Percentiles rank a stretch among this genome's conserved stretches.
These are phyloP conservation scores for Planoprotostelium fungivorum DNA, from an alignment of 78 protist genomes.

Conservation along the genomic window DNA sequence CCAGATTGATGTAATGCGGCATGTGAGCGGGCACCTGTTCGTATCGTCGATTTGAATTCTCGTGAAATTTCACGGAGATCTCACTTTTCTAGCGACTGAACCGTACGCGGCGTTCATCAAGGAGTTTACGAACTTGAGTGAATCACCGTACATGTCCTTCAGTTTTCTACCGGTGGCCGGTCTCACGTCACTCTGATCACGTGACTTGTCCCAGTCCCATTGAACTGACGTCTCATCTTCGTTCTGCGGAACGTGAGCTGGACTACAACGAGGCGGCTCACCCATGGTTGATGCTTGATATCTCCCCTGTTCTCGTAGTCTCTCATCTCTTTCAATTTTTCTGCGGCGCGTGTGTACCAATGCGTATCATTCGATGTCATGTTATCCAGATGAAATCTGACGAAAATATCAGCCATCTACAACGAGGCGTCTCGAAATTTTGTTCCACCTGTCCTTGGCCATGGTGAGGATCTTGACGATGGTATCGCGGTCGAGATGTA, in stretches of 20 bases:
- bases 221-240: not conserved
- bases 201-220: slow-evolving; percentile 22
- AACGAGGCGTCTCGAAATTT: not conserved
- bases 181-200: not conserved
- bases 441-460: not conserved
- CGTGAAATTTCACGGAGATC: not conserved
- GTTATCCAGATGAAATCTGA: not conserved
- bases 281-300: no score
- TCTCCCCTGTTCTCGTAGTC: no score
- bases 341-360: not conserved
- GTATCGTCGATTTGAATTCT: not conserved
- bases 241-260: not conserved
- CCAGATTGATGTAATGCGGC: slow-evolving; percentile 88
- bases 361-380: no score
- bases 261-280: not conserved
- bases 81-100: slow-evolving; percentile 45
- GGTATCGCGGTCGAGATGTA: not conserved
- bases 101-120: slow-evolving; percentile 72
- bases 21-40: slow-evolving; percentile 90
- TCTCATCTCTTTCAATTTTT: not conserved
- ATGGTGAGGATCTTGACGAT: not conserved
- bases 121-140: slow-evolving; percentile 69
- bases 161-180: slow-evolving; percentile 5
- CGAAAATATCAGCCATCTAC: not conserved
- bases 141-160: slow-evolving; percentile 68